phyloP scores from a whole-genome alignment of 2,329 filamentous ascomycete genomes.

The Microsporum audouinii region DNA sequence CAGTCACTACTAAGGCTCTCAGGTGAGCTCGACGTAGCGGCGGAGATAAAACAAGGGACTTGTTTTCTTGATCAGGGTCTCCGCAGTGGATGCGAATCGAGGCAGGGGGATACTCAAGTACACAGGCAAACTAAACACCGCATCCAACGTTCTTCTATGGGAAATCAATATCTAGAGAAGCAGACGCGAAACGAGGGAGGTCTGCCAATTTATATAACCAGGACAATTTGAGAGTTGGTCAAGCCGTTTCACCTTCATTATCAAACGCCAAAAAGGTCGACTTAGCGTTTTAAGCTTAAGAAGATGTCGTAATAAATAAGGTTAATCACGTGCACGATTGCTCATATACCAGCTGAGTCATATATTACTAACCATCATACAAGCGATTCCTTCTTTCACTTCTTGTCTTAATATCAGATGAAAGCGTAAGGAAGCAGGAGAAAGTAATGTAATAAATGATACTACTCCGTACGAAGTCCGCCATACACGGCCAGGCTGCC shows the following conservation, averaged over 20 bases:
- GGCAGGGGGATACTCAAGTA: background rate
- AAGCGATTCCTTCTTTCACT: background rate
- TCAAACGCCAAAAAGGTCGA: background rate
- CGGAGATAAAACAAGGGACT: background rate
- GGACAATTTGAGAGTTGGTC: background rate
- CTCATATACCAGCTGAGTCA: background rate
- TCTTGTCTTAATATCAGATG: too few relatives aligned
- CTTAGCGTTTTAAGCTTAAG: background rate
- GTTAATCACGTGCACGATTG: background rate
- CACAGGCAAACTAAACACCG: background rate
- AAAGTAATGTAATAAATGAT: too few relatives aligned
- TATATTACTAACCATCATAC: background rate
- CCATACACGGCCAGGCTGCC: too few relatives aligned
- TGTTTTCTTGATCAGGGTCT: background rate
- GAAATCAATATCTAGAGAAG: background rate
- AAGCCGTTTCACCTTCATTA: background rate
- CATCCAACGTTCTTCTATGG: background rate
- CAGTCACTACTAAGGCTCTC: background rate
- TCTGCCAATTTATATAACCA: background rate
- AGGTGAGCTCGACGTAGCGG: background rate
- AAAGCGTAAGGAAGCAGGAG: too few relatives aligned
- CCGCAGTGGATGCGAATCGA: background rate
- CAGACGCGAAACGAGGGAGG: background rate
- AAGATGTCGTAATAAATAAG: background rate
- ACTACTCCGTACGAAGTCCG: too few relatives aligned